A percentile compares a stretch with the other conserved stretches of the same genome.
phyloP scores from a whole-genome alignment of 2,329 filamentous ascomycete genomes.

The Fusarium coffeatum region DNA sequence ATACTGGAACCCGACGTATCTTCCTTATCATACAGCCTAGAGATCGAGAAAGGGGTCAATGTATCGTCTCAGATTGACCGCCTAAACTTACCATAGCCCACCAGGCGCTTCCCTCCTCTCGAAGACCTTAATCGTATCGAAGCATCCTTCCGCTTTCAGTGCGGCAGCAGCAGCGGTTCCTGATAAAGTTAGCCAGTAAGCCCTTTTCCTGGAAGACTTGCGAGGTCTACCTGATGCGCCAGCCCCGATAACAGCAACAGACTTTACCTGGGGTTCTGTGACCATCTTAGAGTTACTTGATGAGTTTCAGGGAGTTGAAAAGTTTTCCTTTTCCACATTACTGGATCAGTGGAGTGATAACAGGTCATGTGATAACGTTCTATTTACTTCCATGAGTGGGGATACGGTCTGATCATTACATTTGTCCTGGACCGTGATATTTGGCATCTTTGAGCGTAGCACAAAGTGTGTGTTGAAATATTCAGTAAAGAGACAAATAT shows the following conservation, averaged over 20 bases:
- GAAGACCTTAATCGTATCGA: neutral
- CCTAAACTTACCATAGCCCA: neutral
- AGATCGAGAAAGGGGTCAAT: neutral
- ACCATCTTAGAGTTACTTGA: neutral
- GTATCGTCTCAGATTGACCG: neutral
- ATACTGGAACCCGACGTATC: rapidly evolving
- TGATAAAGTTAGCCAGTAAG: neutral
- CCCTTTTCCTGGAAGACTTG: neutral
- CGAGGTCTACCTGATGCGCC: neutral
- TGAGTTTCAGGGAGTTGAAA: too few relatives aligned
- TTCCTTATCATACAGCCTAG: neutral
- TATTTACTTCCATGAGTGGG: too few relatives aligned
- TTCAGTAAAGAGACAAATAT: too few relatives aligned
- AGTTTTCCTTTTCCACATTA: neutral
- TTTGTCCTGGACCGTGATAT: too few relatives aligned
- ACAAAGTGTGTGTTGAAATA: too few relatives aligned
- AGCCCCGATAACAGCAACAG: neutral
- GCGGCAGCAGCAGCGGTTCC: neutral
- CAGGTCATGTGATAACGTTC: neutral
- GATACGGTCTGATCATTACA: too few relatives aligned
- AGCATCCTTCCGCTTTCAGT: neutral
- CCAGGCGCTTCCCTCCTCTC: neutral
- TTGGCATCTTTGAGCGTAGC: too few relatives aligned
- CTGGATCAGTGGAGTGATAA: neutral
- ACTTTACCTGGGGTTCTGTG: neutral